Conservation (phyloP, 2,329 filamentous ascomycete species). For the Pyrenochaeta sp. region DNA sequence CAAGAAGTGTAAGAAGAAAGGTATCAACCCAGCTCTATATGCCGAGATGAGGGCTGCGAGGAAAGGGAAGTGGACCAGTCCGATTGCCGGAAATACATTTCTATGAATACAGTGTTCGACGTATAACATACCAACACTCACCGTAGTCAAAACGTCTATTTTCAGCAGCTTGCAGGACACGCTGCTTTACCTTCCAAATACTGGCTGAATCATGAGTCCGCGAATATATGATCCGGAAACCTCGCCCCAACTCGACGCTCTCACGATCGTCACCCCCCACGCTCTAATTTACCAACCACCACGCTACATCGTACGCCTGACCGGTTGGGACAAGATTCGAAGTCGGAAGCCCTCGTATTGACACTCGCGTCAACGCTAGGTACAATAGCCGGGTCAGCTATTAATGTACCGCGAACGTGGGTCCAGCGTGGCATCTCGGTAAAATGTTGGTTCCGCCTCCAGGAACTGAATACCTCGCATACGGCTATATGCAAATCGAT, state of each 20-base stretch:
- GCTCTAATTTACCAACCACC: conserved; percentile 5
- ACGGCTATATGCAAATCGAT: neutral
- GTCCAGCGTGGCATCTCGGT: neutral
- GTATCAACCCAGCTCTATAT: conserved; percentile 57
- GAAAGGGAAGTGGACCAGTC: conserved; percentile 50
- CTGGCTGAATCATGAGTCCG: neutral
- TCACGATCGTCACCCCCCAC: conserved; percentile 3
- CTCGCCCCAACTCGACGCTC: neutral
- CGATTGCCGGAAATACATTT: conserved; percentile 47
- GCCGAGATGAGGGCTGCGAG: conserved; percentile 58
- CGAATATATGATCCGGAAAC: neutral
- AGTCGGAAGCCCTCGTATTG: neutral
- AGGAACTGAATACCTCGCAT: neutral
- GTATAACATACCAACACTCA: neutral
- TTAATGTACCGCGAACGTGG: conserved; percentile 4
- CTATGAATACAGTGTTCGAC: conserved; percentile 15
- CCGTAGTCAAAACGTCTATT: neutral
- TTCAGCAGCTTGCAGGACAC: neutral
- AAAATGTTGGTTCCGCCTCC: neutral
- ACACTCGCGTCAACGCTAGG: neutral
- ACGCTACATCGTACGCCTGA: conserved; percentile 5
- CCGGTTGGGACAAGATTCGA: neutral
- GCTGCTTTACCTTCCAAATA: conserved; percentile 8
- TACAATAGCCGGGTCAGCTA: conserved; percentile 3
- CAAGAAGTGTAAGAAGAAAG: conserved; percentile 56